phyloP scores from a whole-genome alignment of 495 filamentous ascomycete genomes.

The Geopyxis carbonaria region DNA sequence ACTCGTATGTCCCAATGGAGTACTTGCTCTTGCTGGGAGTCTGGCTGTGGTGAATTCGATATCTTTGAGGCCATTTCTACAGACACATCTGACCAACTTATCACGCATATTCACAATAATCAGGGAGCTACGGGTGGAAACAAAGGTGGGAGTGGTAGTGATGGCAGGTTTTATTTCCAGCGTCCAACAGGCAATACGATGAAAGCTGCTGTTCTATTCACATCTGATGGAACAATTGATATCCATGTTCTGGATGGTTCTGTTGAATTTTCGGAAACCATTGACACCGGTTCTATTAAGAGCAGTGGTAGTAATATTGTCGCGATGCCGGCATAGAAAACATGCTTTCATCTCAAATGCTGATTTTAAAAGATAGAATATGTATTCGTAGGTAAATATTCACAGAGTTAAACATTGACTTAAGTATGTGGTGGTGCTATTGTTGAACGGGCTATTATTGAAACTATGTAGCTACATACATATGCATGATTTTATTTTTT shows the following conservation, averaged over 20 bases:
- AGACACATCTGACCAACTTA: slow-evolving; percentile 31
- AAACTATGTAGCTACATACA: too few relatives aligned
- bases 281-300: too few relatives aligned
- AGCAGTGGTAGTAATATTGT: too few relatives aligned
- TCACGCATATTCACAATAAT: slow-evolving; percentile 44
- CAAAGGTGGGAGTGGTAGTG: slow-evolving; percentile 33
- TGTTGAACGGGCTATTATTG: too few relatives aligned
- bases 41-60: slow-evolving; percentile 57
- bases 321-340: too few relatives aligned
- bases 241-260: slow-evolving; percentile 8
- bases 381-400: slow-evolving; percentile 8
- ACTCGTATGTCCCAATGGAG: slow-evolving; percentile 47
- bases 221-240: slow-evolving; percentile 10
- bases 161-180: slow-evolving; percentile 46
- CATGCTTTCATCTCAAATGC: too few relatives aligned
- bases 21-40: slow-evolving; percentile 48
- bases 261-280: too few relatives aligned
- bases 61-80: slow-evolving; percentile 49
- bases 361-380: slow-evolving; percentile 4
- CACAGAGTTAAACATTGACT: too few relatives aligned
- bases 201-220: slow-evolving; percentile 44
- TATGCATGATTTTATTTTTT: too few relatives aligned
- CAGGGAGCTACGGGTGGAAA: slow-evolving; percentile 24
- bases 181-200: slow-evolving; percentile 38
- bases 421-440: too few relatives aligned